phyloP scores from a whole-genome alignment of 2,329 filamentous ascomycete species.

The Arthrobotrys musiformis region DNA sequence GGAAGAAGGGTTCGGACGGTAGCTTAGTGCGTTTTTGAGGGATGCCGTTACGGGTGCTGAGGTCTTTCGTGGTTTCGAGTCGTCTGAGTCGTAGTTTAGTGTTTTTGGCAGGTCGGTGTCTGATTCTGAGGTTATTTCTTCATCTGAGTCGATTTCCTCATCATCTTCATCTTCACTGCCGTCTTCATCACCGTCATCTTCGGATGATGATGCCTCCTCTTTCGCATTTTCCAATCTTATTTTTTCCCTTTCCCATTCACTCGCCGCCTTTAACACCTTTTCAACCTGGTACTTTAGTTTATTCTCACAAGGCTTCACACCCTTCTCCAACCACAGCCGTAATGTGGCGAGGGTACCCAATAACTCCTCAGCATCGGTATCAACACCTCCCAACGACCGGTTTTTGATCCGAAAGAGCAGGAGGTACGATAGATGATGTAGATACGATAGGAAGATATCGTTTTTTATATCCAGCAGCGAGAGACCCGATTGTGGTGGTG shows the following conservation, averaged over 20 bases:
- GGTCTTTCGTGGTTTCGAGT: slow-evolving; percentile 57
- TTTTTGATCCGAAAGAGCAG: slow-evolving; percentile 81
- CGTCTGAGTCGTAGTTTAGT: slow-evolving; percentile 56
- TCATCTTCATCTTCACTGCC: slow-evolving; percentile 44
- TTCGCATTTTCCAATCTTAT: slow-evolving; percentile 60
- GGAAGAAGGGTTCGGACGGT: slow-evolving; percentile 71
- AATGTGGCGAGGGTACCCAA: slow-evolving; percentile 90
- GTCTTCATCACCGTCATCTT: slow-evolving; percentile 60
- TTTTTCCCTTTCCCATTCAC: slow-evolving; percentile 72
- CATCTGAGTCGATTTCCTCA: slow-evolving; percentile 31
- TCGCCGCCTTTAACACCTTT: slow-evolving; percentile 87
- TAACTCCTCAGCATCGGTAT: slow-evolving; percentile 70
- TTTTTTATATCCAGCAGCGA: slow-evolving; percentile 96
- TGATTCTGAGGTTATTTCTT: slow-evolving; percentile 52
- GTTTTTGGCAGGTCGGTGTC: slow-evolving; percentile 41
- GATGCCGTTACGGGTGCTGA: slow-evolving; percentile 65
- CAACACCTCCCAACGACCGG: slow-evolving; percentile 55
- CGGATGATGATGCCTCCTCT: slow-evolving; percentile 44
- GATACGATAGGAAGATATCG: slow-evolving; percentile 93
- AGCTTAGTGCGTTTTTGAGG: slow-evolving; percentile 69
- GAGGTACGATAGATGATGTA: slow-evolving; percentile 91
- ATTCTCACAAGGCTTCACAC: slow-evolving; percentile 87
- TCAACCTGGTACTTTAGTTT: slow-evolving; percentile 95
- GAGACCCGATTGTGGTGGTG: slow-evolving; percentile 78
- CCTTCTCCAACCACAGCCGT: slow-evolving; percentile 91